These are phyloP conservation scores for Cladophialophora exuberans DNA, from an alignment of 2,329 filamentous ascomycete species.

Conservation along the genomic window DNA sequence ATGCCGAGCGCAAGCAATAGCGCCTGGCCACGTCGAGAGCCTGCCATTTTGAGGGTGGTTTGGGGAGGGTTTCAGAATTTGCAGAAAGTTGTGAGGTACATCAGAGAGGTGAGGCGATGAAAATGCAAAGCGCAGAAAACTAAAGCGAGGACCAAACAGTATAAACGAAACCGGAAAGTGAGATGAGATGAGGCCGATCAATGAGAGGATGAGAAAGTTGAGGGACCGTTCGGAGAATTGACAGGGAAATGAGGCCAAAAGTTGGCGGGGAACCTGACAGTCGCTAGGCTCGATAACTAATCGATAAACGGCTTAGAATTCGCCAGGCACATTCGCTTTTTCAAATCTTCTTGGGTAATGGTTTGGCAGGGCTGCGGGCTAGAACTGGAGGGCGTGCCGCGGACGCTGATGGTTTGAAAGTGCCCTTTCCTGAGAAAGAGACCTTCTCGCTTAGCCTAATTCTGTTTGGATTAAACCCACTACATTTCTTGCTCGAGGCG, in stretches of 20 bases:
- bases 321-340: conserved; percentile 7
- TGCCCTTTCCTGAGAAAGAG: too few relatives aligned
- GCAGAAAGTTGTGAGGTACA: background rate
- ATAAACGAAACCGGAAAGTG: background rate
- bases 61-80: background rate
- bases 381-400: too few relatives aligned
- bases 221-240: conserved; percentile 13
- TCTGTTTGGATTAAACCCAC: too few relatives aligned
- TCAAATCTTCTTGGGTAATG: background rate
- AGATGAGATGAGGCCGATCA: background rate
- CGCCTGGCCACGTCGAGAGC: conserved; percentile 25
- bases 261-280: background rate
- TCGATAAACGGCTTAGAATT: conserved; percentile 9
- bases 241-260: conserved; percentile 16
- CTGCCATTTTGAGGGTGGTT: conserved; percentile 10
- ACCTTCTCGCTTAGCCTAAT: too few relatives aligned
- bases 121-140: background rate
- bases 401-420: too few relatives aligned
- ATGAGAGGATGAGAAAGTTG: background rate
- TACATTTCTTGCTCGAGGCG: too few relatives aligned
- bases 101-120: background rate
- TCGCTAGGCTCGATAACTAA: background rate
- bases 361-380: too few relatives aligned
- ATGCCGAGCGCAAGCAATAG: conserved; percentile 23
- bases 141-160: too few relatives aligned